Evolutionary conservation across 371 early-diverging fungal species (phyloP).

Genomic region (Lichtheimia ramosa): DNA sequence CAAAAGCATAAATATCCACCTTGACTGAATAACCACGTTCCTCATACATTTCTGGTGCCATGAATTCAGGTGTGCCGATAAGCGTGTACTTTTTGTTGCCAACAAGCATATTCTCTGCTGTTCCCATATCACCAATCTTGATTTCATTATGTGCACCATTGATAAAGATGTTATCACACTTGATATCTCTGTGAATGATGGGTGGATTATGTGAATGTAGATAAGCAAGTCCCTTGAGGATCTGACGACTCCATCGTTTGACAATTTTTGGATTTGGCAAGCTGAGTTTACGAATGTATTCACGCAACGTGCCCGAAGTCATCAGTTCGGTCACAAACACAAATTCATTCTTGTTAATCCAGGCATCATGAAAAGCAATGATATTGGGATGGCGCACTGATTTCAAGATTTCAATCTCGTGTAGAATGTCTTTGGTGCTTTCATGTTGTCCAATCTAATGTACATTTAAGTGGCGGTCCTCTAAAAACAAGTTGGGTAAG

Average conservation of each 20-base stretch:
- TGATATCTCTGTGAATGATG: conserved; percentile 91
- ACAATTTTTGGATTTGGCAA: conserved; percentile 73
- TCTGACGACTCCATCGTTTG: conserved; percentile 82
- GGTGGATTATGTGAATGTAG: conserved; percentile 84
- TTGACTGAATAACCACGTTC: conserved; percentile 88
- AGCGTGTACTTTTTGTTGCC: conserved; percentile 87
- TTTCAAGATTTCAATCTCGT: conserved; percentile 82
- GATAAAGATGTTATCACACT: conserved; percentile 90
- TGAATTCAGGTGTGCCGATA: conserved; percentile 91
- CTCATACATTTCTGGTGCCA: conserved; percentile 96
- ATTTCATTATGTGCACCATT: conserved; percentile 91
- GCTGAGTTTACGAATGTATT: conserved; percentile 69
- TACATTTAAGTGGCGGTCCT: neutral
- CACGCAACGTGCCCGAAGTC: conserved; percentile 86
- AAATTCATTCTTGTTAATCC: conserved; percentile 69
- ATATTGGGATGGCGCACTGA: conserved; percentile 85
- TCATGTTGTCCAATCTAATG: conserved; percentile 54
- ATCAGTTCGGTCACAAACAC: conserved; percentile 94
- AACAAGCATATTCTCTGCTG: conserved; percentile 63
- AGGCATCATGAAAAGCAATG: conserved; percentile 82
- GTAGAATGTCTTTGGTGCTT: conserved; percentile 69
- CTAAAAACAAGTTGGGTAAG: too few species aligned
- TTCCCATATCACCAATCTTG: conserved; percentile 94
- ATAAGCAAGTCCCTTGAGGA: conserved; percentile 82
- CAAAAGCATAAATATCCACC: conserved; percentile 94